Conservation (phyloP, 75 land plant genomes). For the Picea sitchensis region DNA sequence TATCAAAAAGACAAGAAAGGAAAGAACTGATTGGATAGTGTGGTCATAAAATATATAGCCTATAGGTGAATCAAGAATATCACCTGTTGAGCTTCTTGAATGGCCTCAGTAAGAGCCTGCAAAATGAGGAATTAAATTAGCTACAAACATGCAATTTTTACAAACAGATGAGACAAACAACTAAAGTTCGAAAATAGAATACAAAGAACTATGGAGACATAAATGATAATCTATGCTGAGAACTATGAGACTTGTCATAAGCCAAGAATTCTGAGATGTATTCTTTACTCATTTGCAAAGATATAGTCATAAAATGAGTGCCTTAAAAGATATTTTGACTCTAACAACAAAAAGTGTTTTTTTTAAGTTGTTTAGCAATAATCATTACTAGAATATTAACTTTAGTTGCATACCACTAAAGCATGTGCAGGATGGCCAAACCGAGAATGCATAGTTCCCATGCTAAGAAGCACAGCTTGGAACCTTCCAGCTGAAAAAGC, state of each 20-base stretch:
- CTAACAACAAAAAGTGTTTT: neutral
- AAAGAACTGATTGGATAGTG: too few species aligned
- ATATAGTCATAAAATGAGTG: neutral
- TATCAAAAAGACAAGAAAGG: too few species aligned
- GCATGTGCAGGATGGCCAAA: conserved; percentile 91
- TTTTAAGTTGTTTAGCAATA: neutral
- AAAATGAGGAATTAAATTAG: conserved; percentile 11
- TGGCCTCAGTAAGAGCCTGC: conserved; percentile 91
- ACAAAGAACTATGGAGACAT: neutral
- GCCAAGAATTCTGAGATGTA: too few species aligned
- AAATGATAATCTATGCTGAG: neutral
- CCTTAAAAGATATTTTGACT: neutral
- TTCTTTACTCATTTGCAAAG: neutral
- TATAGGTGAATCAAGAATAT: too few species aligned
- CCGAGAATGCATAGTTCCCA: conserved; percentile 87
- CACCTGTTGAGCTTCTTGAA: conserved; percentile 79
- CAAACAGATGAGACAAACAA: neutral
- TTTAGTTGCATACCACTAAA: conserved; percentile 48
- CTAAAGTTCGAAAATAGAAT: neutral
- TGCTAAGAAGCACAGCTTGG: conserved; percentile 81
- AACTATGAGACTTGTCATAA: neutral
- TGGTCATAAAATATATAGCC: too few species aligned
- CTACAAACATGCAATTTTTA: conserved; percentile 1
- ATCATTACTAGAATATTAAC: neutral
- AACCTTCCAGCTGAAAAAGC: conserved; percentile 62